These are phyloP conservation scores for Mucor saturninus DNA, from an alignment of 371 early-diverging fungal species.

Conservation along the genomic window DNA sequence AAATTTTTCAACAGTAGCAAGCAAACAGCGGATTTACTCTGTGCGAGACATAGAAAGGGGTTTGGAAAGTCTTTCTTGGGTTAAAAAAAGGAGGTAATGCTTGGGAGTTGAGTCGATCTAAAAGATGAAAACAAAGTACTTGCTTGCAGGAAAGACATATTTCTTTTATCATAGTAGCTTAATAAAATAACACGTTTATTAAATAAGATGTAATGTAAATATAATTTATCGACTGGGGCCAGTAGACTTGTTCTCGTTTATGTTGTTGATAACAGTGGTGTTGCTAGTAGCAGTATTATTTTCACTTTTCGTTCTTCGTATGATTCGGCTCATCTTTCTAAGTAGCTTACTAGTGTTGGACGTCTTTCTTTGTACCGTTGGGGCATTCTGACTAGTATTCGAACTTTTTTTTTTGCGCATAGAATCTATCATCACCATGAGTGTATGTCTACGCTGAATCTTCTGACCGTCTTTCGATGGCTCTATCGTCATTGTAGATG, in stretches of 20 bases:
- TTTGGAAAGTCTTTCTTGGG: neutral
- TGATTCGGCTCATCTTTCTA: slow-evolving; percentile 21
- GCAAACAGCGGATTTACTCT: too few relatives aligned
- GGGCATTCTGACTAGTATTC: neutral
- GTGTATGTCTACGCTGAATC: slow-evolving; percentile 5
- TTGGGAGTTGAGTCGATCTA: slow-evolving; percentile 6
- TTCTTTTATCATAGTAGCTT: neutral
- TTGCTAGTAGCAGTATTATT: neutral
- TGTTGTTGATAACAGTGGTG: neutral
- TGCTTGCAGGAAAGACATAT: neutral
- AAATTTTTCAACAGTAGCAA: neutral
- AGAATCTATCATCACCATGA: slow-evolving; percentile 16
- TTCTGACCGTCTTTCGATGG: slow-evolving; percentile 1
- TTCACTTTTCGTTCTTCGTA: slow-evolving; percentile 25
- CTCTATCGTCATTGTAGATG: neutral
- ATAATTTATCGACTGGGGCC: neutral
- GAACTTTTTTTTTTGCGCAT: slow-evolving; percentile 1
- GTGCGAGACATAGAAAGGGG: neutral
- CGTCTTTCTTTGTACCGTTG: neutral
- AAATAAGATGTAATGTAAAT: neutral
- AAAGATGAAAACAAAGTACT: neutral
- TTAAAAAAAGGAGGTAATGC: neutral
- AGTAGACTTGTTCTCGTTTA: neutral
- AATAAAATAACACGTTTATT: neutral
- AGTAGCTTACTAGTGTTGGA: slow-evolving; percentile 7